A percentile compares a stretch with the other conserved stretches of the same genome.
Evolutionary conservation across 306 rosid species (phyloP).

Genomic region (Casuarina glauca): DNA sequence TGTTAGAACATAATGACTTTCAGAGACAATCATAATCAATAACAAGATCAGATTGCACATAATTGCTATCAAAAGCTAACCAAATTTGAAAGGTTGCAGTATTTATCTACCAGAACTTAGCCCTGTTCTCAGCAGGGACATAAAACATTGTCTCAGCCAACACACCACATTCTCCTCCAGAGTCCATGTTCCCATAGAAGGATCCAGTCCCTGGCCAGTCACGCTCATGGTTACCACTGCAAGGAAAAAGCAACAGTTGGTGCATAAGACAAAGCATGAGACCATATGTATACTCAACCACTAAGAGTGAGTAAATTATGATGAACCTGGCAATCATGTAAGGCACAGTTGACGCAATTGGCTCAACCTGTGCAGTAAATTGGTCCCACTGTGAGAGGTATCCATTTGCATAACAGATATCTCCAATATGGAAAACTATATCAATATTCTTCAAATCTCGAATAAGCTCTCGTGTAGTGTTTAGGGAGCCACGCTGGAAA

Average conservation of each 20-base stretch:
- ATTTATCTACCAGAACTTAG: constrained; percentile 66
- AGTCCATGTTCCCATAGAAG: constrained; percentile 76
- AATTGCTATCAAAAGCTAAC: background rate
- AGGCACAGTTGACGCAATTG: constrained; percentile 86
- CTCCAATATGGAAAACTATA: constrained; percentile 94
- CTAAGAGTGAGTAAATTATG: constrained; percentile 2
- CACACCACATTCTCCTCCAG: constrained; percentile 98
- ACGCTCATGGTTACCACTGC: constrained; percentile 94
- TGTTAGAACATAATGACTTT: background rate
- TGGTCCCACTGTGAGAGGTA: constrained; percentile 98
- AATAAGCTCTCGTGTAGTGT: constrained; percentile 73
- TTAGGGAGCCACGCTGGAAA: constrained; percentile 82
- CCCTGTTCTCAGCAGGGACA: constrained; percentile 88
- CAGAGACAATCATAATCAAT: background rate
- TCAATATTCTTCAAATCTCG: constrained; percentile 71
- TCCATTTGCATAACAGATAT: constrained; percentile 84
- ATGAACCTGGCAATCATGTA: constrained; percentile 90
- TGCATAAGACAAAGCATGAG: constrained; percentile 28
- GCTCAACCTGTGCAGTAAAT: constrained; percentile 88
- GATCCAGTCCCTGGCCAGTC: constrained; percentile 95
- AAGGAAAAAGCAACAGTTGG: constrained; percentile 26
- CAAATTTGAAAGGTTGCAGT: background rate
- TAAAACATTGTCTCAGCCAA: constrained; percentile 81
- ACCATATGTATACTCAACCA: constrained; percentile 3
- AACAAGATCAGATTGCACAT: background rate